phyloP scores from a whole-genome alignment of 202 grass and related monocot species.

The Zizania palustris region DNA sequence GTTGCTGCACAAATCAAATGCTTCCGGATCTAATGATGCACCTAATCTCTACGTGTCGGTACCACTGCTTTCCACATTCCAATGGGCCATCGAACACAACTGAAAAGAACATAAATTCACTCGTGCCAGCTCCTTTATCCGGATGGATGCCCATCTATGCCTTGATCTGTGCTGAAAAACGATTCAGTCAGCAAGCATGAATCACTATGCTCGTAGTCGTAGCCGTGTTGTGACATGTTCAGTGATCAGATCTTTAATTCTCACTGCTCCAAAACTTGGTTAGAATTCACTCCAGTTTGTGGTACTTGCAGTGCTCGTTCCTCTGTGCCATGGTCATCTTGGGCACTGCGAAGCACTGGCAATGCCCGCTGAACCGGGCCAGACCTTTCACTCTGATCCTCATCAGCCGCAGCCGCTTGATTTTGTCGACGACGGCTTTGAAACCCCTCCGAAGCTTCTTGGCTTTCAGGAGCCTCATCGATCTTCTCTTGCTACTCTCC shows the following conservation, averaged over 20 bases:
- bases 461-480: constrained; percentile 48
- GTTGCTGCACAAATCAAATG: not conserved
- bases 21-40: not conserved
- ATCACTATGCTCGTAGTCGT: not conserved
- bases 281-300: constrained; percentile 43
- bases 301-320: constrained; percentile 35
- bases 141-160: not conserved
- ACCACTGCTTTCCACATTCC: not conserved
- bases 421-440: constrained; percentile 51
- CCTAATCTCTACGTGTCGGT: not conserved
- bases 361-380: constrained; percentile 47
- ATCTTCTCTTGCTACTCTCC: constrained; percentile 48
- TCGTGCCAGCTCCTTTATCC: not conserved
- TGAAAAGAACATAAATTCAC: constrained; percentile 15
- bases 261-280: not conserved
- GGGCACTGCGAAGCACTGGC: constrained; percentile 57
- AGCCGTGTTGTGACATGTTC: not conserved
- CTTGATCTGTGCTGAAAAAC: not conserved
- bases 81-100: not conserved
- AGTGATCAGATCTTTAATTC: not conserved
- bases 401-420: constrained; percentile 54
- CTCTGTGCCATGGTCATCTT: constrained; percentile 43
- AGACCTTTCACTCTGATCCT: constrained; percentile 63
- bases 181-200: not conserved
- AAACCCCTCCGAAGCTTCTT: constrained; percentile 51